Evolutionary conservation across 169 alveolate genomes (phyloP).

Genomic region (Eimeria sp.): DNA sequence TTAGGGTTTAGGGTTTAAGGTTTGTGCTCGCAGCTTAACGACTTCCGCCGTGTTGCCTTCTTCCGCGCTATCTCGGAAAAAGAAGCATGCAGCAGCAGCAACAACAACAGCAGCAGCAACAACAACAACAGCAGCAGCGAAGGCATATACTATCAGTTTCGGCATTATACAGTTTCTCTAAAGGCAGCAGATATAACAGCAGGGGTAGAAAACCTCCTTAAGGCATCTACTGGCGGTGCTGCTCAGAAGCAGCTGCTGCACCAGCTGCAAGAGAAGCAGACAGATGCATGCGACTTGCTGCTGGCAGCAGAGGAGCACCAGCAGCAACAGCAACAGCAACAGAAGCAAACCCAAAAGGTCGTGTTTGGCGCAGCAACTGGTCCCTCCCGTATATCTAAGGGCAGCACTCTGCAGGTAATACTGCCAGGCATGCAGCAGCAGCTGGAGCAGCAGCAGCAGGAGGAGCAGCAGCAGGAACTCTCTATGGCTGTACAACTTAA

Average conservation of each 20-base stretch:
- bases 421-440: too few relatives aligned
- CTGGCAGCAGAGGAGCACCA: conserved; percentile 9
- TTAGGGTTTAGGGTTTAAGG: not conserved
- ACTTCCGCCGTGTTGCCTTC: conserved; percentile 86
- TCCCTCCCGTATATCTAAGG: conserved; percentile 17
- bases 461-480: too few relatives aligned
- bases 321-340: conserved; percentile 3
- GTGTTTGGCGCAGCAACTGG: not conserved
- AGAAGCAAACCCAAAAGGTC: not conserved
- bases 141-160: not conserved
- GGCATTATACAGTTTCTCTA: conserved; percentile 16
- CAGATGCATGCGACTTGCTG: conserved; percentile 29
- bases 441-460: too few relatives aligned
- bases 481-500: conserved; percentile 69
- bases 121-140: not conserved
- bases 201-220: conserved; percentile 2
- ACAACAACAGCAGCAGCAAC: not conserved
- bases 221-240: conserved; percentile 23
- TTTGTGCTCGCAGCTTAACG: conserved; percentile 70
- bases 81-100: not conserved
- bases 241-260: not conserved
- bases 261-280: conserved; percentile 58
- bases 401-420: conserved; percentile 26
- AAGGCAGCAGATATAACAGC: conserved; percentile 20
- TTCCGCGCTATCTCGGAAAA: conserved; percentile 32